These are phyloP conservation scores for Yamadazyma akitaensis DNA, from an alignment of 805 yeast genomes.

Conservation along the genomic window DNA sequence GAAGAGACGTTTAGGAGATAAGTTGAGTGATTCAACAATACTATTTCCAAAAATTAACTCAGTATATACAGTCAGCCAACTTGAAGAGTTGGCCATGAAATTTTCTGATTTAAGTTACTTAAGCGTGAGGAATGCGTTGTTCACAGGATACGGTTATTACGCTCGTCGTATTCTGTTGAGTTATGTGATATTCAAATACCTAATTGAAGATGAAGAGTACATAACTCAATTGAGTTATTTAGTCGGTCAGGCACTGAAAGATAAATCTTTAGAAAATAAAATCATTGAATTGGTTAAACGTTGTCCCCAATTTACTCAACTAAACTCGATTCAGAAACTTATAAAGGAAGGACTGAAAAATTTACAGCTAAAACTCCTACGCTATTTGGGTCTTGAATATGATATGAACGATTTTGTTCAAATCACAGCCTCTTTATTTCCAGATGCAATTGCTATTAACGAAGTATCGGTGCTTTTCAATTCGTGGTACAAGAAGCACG, in stretches of 20 bases:
- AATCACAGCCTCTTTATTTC: not conserved
- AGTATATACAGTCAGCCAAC: not conserved
- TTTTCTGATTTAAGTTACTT: not conserved
- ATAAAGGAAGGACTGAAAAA: not conserved
- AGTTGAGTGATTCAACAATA: not conserved
- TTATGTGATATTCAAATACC: slow-evolving; percentile 4
- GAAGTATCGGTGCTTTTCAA: not conserved
- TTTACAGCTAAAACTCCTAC: not conserved
- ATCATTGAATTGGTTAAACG: not conserved
- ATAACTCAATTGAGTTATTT: not conserved
- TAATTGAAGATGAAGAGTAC: slow-evolving; percentile 1
- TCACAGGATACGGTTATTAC: slow-evolving; percentile 6
- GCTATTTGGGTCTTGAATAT: not conserved
- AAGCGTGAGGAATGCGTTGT: slow-evolving; percentile 14
- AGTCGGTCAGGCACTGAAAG: not conserved
- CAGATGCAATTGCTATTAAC: not conserved
- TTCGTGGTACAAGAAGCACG: not conserved
- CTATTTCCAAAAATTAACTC: not conserved
- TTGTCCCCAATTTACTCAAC: not conserved
- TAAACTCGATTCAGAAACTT: not conserved
- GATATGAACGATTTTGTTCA: not conserved
- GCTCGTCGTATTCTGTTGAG: not conserved
- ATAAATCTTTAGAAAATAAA: not conserved
- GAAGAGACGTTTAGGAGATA: slow-evolving; percentile 10
- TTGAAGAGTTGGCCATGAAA: not conserved